phyloP scores from a whole-genome alignment of 192 early-diverging fungal genomes.

The Coemansia sp. region DNA sequence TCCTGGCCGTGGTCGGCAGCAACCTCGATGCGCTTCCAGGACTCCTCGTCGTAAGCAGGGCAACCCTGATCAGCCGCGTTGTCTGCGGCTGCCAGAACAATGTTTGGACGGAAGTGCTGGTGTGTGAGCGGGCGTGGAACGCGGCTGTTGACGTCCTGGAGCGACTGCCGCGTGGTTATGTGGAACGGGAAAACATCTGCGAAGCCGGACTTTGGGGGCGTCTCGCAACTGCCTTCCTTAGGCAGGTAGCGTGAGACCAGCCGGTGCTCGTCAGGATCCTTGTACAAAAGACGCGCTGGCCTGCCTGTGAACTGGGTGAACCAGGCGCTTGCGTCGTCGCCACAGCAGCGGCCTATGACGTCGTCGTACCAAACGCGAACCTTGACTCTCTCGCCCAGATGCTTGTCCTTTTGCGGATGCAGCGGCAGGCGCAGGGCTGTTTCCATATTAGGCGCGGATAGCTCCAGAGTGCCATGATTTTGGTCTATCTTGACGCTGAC shows the following conservation, averaged over 20 bases:
- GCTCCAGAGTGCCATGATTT: slow-evolving; percentile 8
- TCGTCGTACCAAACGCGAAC: slow-evolving; percentile 50
- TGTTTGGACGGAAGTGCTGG: slow-evolving; percentile 77
- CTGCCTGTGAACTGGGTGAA: slow-evolving; percentile 29
- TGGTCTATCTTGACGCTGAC: slow-evolving; percentile 22
- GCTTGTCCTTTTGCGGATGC: slow-evolving; percentile 13
- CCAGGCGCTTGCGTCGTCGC: slow-evolving; percentile 23
- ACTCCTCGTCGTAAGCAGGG: slow-evolving; percentile 73
- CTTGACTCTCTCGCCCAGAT: slow-evolving; percentile 11
- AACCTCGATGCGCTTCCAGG: slow-evolving; percentile 63
- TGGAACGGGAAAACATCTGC: slow-evolving; percentile 79
- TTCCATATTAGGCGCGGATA: slow-evolving; percentile 20
- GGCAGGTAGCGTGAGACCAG: slow-evolving; percentile 44
- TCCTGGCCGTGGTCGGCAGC: background rate
- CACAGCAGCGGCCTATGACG: slow-evolving; percentile 37
- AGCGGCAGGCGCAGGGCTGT: slow-evolving; percentile 28
- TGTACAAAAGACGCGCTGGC: slow-evolving; percentile 38
- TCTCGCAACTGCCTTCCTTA: slow-evolving; percentile 7
- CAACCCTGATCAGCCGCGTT: background rate
- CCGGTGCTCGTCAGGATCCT: slow-evolving; percentile 20
- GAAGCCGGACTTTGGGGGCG: slow-evolving; percentile 66
- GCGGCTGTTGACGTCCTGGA: slow-evolving; percentile 65
- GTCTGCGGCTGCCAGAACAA: slow-evolving; percentile 52
- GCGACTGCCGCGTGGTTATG: slow-evolving; percentile 59
- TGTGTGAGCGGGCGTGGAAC: slow-evolving; percentile 54